Percentiles rank a stretch among this genome's conserved stretches.
Evolutionary conservation across 2,329 filamentous ascomycete genomes (phyloP).

Genomic region (Knoxdaviesia proteae): DNA sequence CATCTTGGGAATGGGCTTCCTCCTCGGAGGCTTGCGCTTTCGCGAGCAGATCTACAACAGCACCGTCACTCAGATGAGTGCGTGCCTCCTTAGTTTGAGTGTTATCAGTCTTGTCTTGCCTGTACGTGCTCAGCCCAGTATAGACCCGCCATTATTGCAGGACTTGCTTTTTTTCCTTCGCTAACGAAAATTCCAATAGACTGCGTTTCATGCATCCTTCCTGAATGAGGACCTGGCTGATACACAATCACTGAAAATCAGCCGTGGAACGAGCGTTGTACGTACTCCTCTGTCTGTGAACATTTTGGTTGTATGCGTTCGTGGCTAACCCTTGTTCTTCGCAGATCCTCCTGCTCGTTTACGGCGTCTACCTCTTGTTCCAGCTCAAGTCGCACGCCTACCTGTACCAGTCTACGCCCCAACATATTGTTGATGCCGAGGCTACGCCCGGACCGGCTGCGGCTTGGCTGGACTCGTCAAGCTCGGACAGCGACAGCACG

Average conservation of each 20-base stretch:
- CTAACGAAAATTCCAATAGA: constrained; percentile 24
- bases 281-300: constrained; percentile 11
- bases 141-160: not conserved
- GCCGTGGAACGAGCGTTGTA: constrained; percentile 72
- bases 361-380: constrained; percentile 67
- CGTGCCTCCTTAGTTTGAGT: constrained; percentile 72
- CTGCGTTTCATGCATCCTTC: constrained; percentile 84
- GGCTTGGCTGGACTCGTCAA: constrained; percentile 58
- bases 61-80: constrained; percentile 91
- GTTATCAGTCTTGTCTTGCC: constrained; percentile 77
- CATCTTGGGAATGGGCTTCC: constrained; percentile 81
- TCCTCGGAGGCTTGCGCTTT: constrained; percentile 67
- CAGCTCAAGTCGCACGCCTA: constrained; percentile 84
- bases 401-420: constrained; percentile 80
- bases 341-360: constrained; percentile 58
- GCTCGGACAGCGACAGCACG: constrained; percentile 31
- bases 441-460: constrained; percentile 68
- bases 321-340: not conserved
- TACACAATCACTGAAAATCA: constrained; percentile 56
- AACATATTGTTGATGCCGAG: constrained; percentile 83
- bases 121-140: constrained; percentile 19
- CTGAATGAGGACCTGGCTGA: constrained; percentile 40
- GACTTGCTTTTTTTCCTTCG: constrained; percentile 2
- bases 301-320: too few species aligned
- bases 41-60: constrained; percentile 90